Evolutionary conservation across 2,329 filamentous ascomycete species (phyloP).

Genomic region (Oidium heveae): DNA sequence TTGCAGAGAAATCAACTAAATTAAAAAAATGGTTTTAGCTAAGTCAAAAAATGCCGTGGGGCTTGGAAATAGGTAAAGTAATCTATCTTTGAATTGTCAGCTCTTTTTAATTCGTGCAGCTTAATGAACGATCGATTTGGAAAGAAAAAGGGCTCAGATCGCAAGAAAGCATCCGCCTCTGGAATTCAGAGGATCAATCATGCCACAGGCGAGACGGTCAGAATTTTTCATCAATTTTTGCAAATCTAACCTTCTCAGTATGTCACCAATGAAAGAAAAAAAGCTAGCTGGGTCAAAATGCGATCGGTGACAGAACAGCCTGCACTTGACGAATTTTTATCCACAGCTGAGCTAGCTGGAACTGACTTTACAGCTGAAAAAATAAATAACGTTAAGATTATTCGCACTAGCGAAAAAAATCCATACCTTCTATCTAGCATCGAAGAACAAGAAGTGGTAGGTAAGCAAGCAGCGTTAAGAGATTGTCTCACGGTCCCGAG

Average conservation of each 20-base stretch:
- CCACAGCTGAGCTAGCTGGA: conserved; percentile 85
- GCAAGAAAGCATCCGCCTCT: conserved; percentile 42
- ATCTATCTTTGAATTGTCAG: background rate
- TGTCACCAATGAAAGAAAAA: conserved; percentile 69
- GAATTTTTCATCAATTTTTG: background rate
- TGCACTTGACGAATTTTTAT: conserved; percentile 86
- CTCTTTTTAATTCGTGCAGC: conserved; percentile 17
- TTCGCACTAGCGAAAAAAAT: conserved; percentile 88
- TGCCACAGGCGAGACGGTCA: conserved; percentile 49
- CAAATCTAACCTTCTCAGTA: conserved; percentile 27
- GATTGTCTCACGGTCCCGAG: conserved; percentile 65
- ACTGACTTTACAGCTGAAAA: conserved; percentile 98
- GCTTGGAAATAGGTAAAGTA: conserved; percentile 43
- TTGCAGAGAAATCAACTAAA: background rate
- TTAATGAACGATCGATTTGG: conserved; percentile 98
- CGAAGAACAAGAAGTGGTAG: conserved; percentile 54
- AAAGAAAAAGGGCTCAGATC: conserved; percentile 65
- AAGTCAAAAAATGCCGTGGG: conserved; percentile 92
- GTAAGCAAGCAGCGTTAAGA: conserved; percentile 64
- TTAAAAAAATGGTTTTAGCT: conserved; percentile 41
- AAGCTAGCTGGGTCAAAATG: conserved; percentile 98
- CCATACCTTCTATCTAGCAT: conserved; percentile 68
- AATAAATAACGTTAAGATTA: conserved; percentile 97
- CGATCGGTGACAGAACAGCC: conserved; percentile 94
- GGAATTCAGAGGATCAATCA: conserved; percentile 40